Evolutionary conservation across 345 rosid species (phyloP), one percentile per base, ranked within the genome.

Genomic region (Cardamine chenopodiifolia): DNA sequence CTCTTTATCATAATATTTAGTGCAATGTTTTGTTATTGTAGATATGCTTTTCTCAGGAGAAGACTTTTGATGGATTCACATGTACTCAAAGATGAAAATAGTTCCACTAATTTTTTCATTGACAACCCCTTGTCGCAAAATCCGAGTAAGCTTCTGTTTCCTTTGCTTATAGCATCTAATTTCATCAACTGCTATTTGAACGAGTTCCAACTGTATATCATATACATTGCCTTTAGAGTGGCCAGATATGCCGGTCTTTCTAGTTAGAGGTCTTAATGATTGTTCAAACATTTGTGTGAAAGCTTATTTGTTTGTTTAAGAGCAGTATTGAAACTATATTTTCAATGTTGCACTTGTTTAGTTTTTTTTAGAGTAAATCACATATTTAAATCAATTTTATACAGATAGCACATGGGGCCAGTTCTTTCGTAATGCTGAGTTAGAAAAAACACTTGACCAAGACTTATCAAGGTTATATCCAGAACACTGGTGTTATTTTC

Each of bases 321-420:
- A 23, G 62, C n/a, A 58, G 47, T 18, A 11, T 19, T 18, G 59
- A 26, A 13, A 13, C 58, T 53, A 6, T 3, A 18, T 59, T 34
- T 5, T 59, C 28, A 34, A 34, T 3, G n/a, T 35, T 61, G 29
- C 5, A 11, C 9, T 15, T 42, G 13, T 9, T 23, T 11, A 8
- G 17, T 13, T 4, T 1, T 64, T 3, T 8, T 15, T 31, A 22
- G 45, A 37, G 32, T 50, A 10, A 31, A 22, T 47, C 26, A n/a
- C 15, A 31, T 31, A 31, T 50, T 37, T 52, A 15, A 15, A 52
- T 40, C 10, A 20, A 44, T 20, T 40, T 14, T 67, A 18, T 32
- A 79, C 86, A 90, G 98, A 93, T 76, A 93, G 96, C 85, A 84
- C 87, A 50, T 93, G 98, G 98, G 87, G 96, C 23, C 89, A 85